Conservation (phyloP, 768 basidiomycete species). For the Pleurotus cornucopiae region DNA sequence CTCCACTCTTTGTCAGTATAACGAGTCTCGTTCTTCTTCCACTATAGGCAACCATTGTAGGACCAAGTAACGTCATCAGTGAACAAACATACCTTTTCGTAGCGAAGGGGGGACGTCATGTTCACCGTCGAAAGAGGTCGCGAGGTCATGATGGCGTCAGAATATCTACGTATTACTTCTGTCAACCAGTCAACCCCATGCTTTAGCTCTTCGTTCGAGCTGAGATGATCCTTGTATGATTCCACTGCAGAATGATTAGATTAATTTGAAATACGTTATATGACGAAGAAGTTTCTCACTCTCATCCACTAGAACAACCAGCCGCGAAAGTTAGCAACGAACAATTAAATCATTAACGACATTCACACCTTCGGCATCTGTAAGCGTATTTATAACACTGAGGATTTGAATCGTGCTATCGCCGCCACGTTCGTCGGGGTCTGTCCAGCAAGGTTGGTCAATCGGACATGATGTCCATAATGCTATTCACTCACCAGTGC, state of each 20-base stretch:
- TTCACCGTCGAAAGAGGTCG: conserved; percentile 57
- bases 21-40: conserved; percentile 64
- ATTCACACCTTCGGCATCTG: conserved; percentile 61
- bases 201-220: conserved; percentile 46
- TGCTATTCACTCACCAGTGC: conserved; percentile 28
- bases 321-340: conserved; percentile 14
- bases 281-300: conserved; percentile 31
- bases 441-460: conserved; percentile 23
- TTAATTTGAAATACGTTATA: not conserved
- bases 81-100: conserved; percentile 54
- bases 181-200: conserved; percentile 79
- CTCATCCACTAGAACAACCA: conserved; percentile 43
- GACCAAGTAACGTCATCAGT: not conserved
- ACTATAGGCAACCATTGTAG: conserved; percentile 35
- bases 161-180: conserved; percentile 68
- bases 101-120: conserved; percentile 52
- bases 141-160: conserved; percentile 58
- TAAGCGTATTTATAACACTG: conserved; percentile 59
- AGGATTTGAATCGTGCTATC: conserved; percentile 73
- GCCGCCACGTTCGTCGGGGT: conserved; percentile 62
- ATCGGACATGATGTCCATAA: not conserved
- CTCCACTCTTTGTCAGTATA: conserved; percentile 73
- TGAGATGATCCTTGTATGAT: conserved; percentile 53
- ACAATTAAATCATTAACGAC: conserved; percentile 17
- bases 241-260: conserved; percentile 27